phyloP scores from a whole-genome alignment of 2,329 filamentous ascomycete species.

The Alternaria triticina region DNA sequence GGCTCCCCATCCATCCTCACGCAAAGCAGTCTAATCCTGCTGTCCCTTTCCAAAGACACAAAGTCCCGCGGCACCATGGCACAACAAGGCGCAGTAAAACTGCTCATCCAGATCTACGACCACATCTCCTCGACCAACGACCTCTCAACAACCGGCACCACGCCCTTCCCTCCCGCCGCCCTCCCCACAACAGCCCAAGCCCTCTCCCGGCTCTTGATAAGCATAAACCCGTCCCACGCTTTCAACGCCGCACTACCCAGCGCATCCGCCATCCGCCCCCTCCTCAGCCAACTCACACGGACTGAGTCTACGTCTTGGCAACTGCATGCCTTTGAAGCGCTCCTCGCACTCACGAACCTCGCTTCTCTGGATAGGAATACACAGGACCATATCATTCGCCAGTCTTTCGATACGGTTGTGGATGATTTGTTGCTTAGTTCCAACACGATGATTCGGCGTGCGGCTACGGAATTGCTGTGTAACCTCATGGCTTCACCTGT shows the following conservation, averaged over 20 bases:
- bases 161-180: conserved; percentile 32
- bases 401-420: conserved; percentile 71
- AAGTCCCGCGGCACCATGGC: conserved; percentile 79
- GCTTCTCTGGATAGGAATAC: conserved; percentile 74
- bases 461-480: conserved; percentile 86
- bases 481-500: conserved; percentile 78
- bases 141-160: conserved; percentile 50
- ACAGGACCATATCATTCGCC: conserved; percentile 72
- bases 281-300: conserved; percentile 74
- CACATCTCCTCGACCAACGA: conserved; percentile 57
- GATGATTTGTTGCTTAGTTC: conserved; percentile 83
- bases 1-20: conserved; percentile 73
- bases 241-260: conserved; percentile 79
- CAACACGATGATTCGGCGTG: conserved; percentile 78
- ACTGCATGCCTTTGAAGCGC: conserved; percentile 85
- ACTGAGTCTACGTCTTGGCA: conserved; percentile 68
- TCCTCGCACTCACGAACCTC: conserved; percentile 93
- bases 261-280: conserved; percentile 80
- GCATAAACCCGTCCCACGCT: conserved; percentile 80
- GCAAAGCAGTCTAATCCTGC: conserved; percentile 77
- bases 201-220: conserved; percentile 84
- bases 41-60: conserved; percentile 76
- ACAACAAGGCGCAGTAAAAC: conserved; percentile 90
- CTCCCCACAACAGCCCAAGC: conserved; percentile 74
- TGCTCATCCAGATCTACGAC: conserved; percentile 75